A percentile compares a stretch with the other conserved stretches of the same genome.
Evolutionary conservation across 306 rosid genomes (phyloP).

Genomic region (Quercus bicolor): DNA sequence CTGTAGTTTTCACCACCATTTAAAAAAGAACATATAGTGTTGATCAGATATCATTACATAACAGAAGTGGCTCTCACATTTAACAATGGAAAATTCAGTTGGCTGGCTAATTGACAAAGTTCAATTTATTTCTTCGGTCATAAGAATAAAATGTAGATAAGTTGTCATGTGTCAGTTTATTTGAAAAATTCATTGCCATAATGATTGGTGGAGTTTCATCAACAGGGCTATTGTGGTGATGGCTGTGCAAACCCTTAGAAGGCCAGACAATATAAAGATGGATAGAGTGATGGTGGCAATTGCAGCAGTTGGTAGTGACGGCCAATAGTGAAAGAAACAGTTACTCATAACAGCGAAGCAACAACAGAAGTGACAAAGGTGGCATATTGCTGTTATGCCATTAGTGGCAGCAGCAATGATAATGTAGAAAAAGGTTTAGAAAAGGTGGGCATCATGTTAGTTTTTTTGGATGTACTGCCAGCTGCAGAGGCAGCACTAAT

Average conservation of each 20-base stretch:
- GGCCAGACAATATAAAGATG: background rate
- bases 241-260: background rate
- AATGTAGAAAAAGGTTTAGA: background rate
- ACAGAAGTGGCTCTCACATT: background rate
- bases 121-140: background rate
- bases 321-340: background rate
- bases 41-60: background rate
- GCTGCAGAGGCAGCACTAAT: background rate
- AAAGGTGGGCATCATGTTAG: background rate
- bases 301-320: background rate
- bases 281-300: slow-evolving; percentile 6
- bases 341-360: background rate
- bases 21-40: too few relatives aligned
- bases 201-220: background rate
- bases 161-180: background rate
- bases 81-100: background rate
- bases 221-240: background rate
- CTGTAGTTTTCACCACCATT: too few relatives aligned
- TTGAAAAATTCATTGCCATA: background rate
- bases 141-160: background rate
- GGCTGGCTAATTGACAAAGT: background rate
- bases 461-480: background rate
- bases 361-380: background rate
- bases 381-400: background rate
- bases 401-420: background rate